Percentiles rank a stretch among this genome's conserved stretches.
Evolutionary conservation across 2,329 filamentous ascomycete genomes (phyloP).

Genomic region (Diaporthe helianthi): DNA sequence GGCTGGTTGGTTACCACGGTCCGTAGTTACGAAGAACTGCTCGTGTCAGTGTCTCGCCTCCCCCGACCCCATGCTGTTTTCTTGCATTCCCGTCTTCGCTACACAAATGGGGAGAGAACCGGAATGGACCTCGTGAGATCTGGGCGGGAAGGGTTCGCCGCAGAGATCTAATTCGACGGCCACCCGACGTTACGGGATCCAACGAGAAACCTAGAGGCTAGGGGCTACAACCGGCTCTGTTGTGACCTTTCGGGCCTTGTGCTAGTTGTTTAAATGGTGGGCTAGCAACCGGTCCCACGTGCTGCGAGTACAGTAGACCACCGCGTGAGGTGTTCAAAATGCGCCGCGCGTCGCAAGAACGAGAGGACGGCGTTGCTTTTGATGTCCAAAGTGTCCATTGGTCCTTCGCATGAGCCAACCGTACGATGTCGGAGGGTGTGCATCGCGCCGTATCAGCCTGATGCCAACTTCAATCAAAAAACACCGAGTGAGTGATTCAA

Average conservation of each 20-base stretch:
- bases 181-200: constrained; percentile 5
- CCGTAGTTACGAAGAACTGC: not conserved
- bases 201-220: not conserved
- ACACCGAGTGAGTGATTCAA: no score
- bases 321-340: not conserved
- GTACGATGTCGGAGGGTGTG: not conserved
- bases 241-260: not conserved
- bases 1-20: not conserved
- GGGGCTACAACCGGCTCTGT: not conserved
- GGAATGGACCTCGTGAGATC: constrained; percentile 12
- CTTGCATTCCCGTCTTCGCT: not conserved
- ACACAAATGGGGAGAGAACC: not conserved
- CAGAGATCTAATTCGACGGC: not conserved
- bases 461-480: not conserved
- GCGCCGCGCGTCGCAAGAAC: not conserved
- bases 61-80: not conserved
- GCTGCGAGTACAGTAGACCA: not conserved
- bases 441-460: not conserved
- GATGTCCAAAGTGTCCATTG: not conserved
- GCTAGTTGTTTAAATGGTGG: not conserved
- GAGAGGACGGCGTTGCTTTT: not conserved
- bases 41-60: constrained; percentile 4
- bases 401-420: not conserved
- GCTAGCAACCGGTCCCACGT: not conserved
- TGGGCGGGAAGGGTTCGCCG: not conserved